These are phyloP conservation scores for Pestalotiopsis sp. DNA, from an alignment of 2,329 filamentous ascomycete genomes.

Conservation along the genomic window DNA sequence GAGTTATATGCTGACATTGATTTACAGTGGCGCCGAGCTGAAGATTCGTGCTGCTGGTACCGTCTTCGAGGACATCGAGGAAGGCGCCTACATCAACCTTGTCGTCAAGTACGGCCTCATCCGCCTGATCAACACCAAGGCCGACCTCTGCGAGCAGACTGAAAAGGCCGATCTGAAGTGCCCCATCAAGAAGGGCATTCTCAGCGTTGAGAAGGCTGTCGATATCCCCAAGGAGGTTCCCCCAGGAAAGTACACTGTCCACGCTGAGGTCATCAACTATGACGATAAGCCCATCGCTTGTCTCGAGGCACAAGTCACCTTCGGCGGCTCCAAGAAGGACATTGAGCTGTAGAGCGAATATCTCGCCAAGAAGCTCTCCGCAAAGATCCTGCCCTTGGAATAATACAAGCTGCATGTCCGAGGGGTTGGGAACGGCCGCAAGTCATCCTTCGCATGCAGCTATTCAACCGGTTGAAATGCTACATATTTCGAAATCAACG, in stretches of 20 bases:
- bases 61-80: conserved; percentile 69
- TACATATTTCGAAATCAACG: too few relatives aligned
- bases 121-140: conserved; percentile 76
- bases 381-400: too few relatives aligned
- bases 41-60: conserved; percentile 76
- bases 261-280: conserved; percentile 78
- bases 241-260: conserved; percentile 85
- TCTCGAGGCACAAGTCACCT: conserved; percentile 72
- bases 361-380: too few relatives aligned
- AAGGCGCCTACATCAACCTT: conserved; percentile 80
- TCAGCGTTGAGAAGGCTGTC: conserved; percentile 76
- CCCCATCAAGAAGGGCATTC: conserved; percentile 77
- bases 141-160: conserved; percentile 87
- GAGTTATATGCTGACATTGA: not conserved
- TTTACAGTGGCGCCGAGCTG: conserved; percentile 71
- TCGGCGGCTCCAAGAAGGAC: conserved; percentile 46
- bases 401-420: too few relatives aligned
- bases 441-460: too few relatives aligned
- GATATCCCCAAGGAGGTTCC: conserved; percentile 85
- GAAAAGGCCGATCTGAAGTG: conserved; percentile 86
- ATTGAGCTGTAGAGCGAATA: conserved; percentile 37
- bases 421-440: too few relatives aligned
- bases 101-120: conserved; percentile 95
- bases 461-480: too few relatives aligned
- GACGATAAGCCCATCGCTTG: conserved; percentile 81